These are phyloP conservation scores for Fraxinus excelsior DNA, from an alignment of 257 asterid species.

Conservation along the genomic window DNA sequence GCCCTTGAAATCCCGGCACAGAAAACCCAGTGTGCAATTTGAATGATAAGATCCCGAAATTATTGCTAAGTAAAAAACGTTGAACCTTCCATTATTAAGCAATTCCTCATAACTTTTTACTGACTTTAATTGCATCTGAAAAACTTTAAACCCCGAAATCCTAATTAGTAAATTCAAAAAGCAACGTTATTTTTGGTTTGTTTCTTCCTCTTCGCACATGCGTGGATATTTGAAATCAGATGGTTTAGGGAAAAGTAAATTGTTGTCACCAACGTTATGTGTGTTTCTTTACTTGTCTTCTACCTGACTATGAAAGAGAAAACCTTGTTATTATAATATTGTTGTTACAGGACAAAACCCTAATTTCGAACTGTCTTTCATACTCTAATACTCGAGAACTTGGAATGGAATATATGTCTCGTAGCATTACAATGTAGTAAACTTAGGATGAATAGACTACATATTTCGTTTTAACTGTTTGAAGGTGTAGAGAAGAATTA, in stretches of 20 bases:
- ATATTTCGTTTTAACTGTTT: not conserved
- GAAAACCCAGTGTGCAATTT: too few relatives aligned
- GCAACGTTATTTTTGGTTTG: too few relatives aligned
- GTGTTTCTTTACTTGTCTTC: constrained; percentile 62
- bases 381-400: constrained; percentile 28
- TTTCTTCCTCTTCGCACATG: too few relatives aligned
- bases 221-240: constrained; percentile 21
- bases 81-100: too few relatives aligned
- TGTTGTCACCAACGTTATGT: constrained; percentile 68
- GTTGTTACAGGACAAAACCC: not conserved
- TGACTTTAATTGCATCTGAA: too few relatives aligned
- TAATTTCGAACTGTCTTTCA: constrained; percentile 15
- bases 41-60: too few relatives aligned
- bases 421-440: constrained; percentile 23
- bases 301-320: constrained; percentile 26
- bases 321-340: not conserved
- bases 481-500: not conserved
- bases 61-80: too few relatives aligned
- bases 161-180: too few relatives aligned
- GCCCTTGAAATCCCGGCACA: too few relatives aligned
- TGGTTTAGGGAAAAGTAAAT: constrained; percentile 61
- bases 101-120: too few relatives aligned
- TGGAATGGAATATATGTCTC: constrained; percentile 47
- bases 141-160: too few relatives aligned
- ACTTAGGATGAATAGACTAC: not conserved